Conservation (phyloP, 768 basidiomycete genomes). For the Calocybe indica region DNA sequence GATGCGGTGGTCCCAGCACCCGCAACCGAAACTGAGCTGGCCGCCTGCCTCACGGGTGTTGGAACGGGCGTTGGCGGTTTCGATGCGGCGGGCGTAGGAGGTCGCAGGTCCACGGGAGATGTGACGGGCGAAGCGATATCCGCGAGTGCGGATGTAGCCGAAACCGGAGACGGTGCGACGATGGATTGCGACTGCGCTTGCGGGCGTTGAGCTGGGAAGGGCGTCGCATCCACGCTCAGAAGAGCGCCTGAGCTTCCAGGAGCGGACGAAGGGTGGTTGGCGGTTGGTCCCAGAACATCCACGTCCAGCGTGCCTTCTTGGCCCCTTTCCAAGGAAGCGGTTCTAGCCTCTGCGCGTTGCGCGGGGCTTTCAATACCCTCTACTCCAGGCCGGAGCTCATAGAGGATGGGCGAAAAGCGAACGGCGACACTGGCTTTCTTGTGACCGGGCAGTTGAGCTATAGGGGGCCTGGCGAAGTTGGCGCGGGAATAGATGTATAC, state of each 20-base stretch:
- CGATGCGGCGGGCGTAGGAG: slow-evolving; percentile 57
- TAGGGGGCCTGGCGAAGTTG: slow-evolving; percentile 88
- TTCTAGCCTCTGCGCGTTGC: slow-evolving; percentile 24
- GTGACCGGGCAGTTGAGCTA: slow-evolving; percentile 94
- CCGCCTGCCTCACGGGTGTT: slow-evolving; percentile 9
- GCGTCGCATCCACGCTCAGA: slow-evolving; percentile 18
- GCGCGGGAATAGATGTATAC: slow-evolving; percentile 96
- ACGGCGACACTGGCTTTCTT: slow-evolving; percentile 95
- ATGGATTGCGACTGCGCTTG: slow-evolving; percentile 24
- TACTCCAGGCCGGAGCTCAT: slow-evolving; percentile 74
- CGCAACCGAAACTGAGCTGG: background rate
- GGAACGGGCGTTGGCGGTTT: slow-evolving; percentile 46
- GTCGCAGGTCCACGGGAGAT: slow-evolving; percentile 49
- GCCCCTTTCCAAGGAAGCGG: slow-evolving; percentile 63
- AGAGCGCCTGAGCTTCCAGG: slow-evolving; percentile 4
- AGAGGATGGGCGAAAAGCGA: slow-evolving; percentile 87
- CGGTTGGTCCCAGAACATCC: slow-evolving; percentile 46
- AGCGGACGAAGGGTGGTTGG: background rate
- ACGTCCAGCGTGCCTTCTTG: slow-evolving; percentile 56
- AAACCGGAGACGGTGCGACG: slow-evolving; percentile 45
- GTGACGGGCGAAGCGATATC: slow-evolving; percentile 45
- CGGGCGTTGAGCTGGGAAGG: slow-evolving; percentile 20
- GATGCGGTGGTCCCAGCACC: slow-evolving; percentile 36
- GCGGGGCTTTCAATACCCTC: slow-evolving; percentile 18
- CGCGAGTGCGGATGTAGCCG: slow-evolving; percentile 21